Evolutionary conservation across 169 alveolate genomes (phyloP).

Genomic region (Amoebophrya sp.): DNA sequence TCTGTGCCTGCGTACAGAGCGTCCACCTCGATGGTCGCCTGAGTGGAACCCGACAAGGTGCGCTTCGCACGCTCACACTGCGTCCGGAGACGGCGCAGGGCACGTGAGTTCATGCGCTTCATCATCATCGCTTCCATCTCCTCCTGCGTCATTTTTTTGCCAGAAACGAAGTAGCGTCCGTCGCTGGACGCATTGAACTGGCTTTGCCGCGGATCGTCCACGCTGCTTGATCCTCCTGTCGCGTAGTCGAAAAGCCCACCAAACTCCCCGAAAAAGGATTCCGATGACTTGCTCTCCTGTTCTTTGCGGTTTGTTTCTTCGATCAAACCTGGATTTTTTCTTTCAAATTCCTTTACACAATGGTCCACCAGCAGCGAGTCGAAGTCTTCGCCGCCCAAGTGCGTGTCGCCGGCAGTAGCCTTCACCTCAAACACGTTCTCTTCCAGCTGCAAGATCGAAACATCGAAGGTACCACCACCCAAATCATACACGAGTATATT

Average conservation of each 20-base stretch:
- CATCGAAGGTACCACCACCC: conserved; percentile 76
- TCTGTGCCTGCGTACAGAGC: conserved; percentile 81
- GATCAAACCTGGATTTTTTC: conserved; percentile 59
- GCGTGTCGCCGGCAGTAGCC: conserved; percentile 99
- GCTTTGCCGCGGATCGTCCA: not conserved
- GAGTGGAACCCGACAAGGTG: conserved; percentile 78
- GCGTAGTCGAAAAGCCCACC: not conserved
- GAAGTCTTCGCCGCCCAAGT: conserved; percentile 99
- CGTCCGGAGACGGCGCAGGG: conserved; percentile 80
- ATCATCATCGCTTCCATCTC: no score
- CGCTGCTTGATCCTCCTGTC: not conserved
- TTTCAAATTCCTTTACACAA: conserved; percentile 86
- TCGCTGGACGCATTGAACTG: no score
- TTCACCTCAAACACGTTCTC: conserved; percentile 61
- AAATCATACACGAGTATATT: conserved; percentile 64
- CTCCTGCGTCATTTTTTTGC: not conserved
- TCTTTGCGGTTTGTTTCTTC: not conserved
- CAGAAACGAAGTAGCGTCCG: not conserved
- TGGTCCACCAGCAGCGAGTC: conserved; percentile 82
- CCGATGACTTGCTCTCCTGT: not conserved
- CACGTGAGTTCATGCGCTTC: conserved; percentile 49
- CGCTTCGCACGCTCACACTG: conserved; percentile 97
- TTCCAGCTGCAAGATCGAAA: conserved; percentile 62
- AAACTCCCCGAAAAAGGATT: not conserved
- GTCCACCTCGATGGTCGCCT: conserved; percentile 70